A percentile compares a stretch with the other conserved stretches of the same genome.
These are phyloP conservation scores for Didymellaceae sp. DNA, from an alignment of 2,329 filamentous ascomycete genomes.

Conservation along the genomic window DNA sequence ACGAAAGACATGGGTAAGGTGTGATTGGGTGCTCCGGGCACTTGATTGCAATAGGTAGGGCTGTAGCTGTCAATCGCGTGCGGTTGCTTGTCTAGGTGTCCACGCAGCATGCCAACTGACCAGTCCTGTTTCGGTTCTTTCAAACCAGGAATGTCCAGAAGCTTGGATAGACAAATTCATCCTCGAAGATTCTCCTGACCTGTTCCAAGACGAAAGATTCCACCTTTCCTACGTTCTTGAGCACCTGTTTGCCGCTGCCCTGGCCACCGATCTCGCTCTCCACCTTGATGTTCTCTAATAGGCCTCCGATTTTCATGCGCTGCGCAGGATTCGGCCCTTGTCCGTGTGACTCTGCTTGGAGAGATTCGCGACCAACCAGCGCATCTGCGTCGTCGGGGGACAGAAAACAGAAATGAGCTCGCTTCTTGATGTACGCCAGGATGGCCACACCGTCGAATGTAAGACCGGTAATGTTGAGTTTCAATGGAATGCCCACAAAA, in stretches of 20 bases:
- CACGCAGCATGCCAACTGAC: background rate
- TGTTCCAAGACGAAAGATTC: conserved; percentile 97
- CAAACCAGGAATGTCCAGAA: conserved; percentile 97
- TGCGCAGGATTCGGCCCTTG: conserved; percentile 35
- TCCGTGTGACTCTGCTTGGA: conserved; percentile 32
- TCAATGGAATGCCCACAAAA: conserved; percentile 94
- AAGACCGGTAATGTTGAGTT: conserved; percentile 91
- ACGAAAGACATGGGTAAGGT: conserved; percentile 31
- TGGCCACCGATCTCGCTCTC: conserved; percentile 97
- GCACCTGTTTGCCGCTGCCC: conserved; percentile 87
- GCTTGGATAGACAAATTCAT: conserved; percentile 97
- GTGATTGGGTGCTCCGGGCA: conserved; percentile 21
- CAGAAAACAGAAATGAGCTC: conserved; percentile 92
- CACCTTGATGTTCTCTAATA: conserved; percentile 91
- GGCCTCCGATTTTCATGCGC: conserved; percentile 67
- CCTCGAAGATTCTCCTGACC: conserved; percentile 95
- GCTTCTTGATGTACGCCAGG: conserved; percentile 85
- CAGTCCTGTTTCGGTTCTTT: conserved; percentile 16
- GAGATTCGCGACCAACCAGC: conserved; percentile 55
- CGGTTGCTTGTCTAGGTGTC: conserved; percentile 8
- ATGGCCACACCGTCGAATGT: conserved; percentile 96
- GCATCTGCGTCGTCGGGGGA: conserved; percentile 88
- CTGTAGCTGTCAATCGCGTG: conserved; percentile 19
- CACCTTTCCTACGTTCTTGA: conserved; percentile 99
- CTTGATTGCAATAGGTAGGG: conserved; percentile 24